These are phyloP conservation scores for Tillandsia fasciculata DNA, from an alignment of 176 grass and related monocot genomes.

Conservation along the genomic window DNA sequence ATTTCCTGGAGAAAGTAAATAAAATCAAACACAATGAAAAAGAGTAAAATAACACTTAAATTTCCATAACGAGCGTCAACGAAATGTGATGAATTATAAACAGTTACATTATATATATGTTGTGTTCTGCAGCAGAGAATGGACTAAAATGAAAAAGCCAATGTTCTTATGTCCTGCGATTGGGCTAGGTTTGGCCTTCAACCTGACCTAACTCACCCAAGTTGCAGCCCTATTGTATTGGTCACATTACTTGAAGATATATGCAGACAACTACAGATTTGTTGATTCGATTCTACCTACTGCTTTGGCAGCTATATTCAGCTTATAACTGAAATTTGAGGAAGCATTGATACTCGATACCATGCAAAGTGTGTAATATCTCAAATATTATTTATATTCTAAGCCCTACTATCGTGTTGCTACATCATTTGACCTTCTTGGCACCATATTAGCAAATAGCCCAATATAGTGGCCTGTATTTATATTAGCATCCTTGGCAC, in stretches of 20 bases:
- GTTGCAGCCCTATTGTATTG: no score
- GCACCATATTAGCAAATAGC: background rate
- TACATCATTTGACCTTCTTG: background rate
- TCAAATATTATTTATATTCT: background rate
- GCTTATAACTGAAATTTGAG: no score
- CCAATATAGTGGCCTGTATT: background rate
- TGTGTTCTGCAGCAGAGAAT: no score
- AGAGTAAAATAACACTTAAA: background rate
- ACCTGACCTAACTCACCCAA: no score
- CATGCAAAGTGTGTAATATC: no score
- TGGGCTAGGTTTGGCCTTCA: no score
- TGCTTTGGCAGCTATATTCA: no score
- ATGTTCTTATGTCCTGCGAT: no score
- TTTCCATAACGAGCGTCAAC: background rate
- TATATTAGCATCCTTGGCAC: background rate
- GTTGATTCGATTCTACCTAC: no score
- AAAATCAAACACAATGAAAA: background rate
- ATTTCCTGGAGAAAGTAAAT: slow-evolving; percentile 32
- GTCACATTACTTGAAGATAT: no score
- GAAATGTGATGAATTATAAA: background rate
- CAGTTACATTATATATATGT: background rate
- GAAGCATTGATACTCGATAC: background rate
- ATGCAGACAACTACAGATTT: no score
- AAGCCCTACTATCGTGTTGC: background rate
- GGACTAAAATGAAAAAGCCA: no score